Base-by-base conservation (phyloP, 768 basidiomycete genomes). In the Rubroboletus pulcherrimus region DNA sequence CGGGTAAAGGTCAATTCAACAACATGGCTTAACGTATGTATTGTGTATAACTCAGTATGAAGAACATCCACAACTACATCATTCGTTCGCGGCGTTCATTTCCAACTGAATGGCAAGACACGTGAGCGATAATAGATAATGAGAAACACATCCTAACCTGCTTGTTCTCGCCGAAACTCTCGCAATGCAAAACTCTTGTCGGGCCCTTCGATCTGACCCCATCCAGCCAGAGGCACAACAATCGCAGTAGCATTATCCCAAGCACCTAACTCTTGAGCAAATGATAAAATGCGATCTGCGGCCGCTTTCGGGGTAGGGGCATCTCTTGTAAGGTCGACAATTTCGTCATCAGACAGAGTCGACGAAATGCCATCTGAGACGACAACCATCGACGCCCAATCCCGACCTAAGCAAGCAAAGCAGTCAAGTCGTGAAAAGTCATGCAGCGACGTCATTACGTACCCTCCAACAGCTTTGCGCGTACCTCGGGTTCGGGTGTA, bases 291-390 rank as follows among this genome's bases (percentile, higher is more conserved):
- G 14, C 80, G 79, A 31, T 87, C 79, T 4, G 96, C 95, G n/a
- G 93, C 95, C 31, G 73, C 72, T 64, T 83, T 85, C 0, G 96
- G 96, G 62, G 85, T 82, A 9, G 74, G 68, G 7, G 87, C 83
- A 43, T 78, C 77, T 48, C 94, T 79, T 7, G 86, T 88, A 42
- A 99, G 83, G 70, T 98, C 97, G 33, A 91, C 84, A 57, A 99
- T 87, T 73, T 99, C 97, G 58, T 91, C 89, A 68, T 98, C 94
- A 0, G 94, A 94, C 41, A 97, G 79, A 44, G 91, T 81, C 35
- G 91, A 92, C 1, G 93, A 91, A 47, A 98, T 81, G 6, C 97
- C 97, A 70, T 99, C 97, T 10, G 94, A 95, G n/a, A 95, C 77
- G 14, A 96, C 77, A 30, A 94, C 81, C 63, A 95, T 78, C 69